Conservation (phyloP, 192 early-diverging fungal genomes). For the Gamsiella multidivaricata region DNA sequence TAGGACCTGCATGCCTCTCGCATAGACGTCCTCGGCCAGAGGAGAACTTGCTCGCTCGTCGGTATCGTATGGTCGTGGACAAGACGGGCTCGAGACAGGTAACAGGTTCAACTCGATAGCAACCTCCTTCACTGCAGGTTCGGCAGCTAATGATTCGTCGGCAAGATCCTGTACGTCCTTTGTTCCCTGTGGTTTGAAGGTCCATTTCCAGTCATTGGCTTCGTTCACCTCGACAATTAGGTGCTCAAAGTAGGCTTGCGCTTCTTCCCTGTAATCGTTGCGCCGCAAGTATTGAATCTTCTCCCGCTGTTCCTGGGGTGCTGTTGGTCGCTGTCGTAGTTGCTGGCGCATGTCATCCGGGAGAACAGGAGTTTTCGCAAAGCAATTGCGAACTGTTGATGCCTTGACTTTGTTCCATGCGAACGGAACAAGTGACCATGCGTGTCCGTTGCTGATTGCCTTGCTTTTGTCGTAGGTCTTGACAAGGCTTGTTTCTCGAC, state of each 20-base stretch:
- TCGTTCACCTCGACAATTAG: background rate
- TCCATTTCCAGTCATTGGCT: background rate
- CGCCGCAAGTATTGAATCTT: background rate
- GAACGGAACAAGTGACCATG: slow-evolving; percentile 10
- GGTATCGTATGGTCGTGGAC: too few species aligned
- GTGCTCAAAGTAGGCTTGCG: background rate
- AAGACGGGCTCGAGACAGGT: too few species aligned
- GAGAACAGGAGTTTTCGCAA: slow-evolving; percentile 22
- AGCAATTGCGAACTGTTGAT: slow-evolving; percentile 8
- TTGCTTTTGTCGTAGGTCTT: slow-evolving; percentile 7
- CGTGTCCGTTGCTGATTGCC: slow-evolving; percentile 3
- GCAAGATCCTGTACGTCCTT: too few species aligned
- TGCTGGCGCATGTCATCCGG: slow-evolving; percentile 11
- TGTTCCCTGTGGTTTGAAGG: too few species aligned
- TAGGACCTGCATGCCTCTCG: too few species aligned
- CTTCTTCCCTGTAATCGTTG: background rate
- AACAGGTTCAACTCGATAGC: too few species aligned
- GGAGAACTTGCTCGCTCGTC: too few species aligned
- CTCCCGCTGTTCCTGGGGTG: background rate
- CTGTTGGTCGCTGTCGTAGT: background rate
- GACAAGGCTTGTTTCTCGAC: background rate
- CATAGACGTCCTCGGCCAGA: too few species aligned
- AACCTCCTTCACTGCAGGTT: too few species aligned
- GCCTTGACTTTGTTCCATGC: slow-evolving; percentile 12
- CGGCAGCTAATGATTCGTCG: too few species aligned